Conservation (phyloP, 2,329 filamentous ascomycete genomes). For the Penicillium sp. region DNA sequence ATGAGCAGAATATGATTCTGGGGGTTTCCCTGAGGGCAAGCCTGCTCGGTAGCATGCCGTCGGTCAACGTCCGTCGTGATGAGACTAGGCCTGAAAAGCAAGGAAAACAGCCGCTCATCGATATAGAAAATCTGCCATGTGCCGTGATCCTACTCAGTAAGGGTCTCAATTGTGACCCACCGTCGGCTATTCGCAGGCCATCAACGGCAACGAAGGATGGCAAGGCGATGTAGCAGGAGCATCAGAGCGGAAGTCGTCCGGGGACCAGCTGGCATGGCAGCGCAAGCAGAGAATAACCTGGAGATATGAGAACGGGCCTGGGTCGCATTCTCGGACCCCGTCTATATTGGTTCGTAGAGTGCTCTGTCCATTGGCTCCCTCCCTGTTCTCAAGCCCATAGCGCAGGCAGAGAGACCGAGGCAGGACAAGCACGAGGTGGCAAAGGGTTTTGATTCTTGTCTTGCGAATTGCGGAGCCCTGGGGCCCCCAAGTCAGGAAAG, state of each 20-base stretch:
- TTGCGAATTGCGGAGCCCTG: constrained; percentile 19
- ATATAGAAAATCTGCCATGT: constrained; percentile 16
- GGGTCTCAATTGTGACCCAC: constrained; percentile 18
- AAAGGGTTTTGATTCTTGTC: neutral
- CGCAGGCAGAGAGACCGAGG: neutral
- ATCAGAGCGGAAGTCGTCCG: constrained; percentile 27
- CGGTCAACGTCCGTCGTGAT: constrained; percentile 21
- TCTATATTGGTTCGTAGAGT: neutral
- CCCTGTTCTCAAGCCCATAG: neutral
- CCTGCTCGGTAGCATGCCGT: constrained; percentile 19
- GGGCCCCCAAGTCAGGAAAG: constrained; percentile 2
- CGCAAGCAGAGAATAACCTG: neutral
- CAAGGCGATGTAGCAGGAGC: neutral
- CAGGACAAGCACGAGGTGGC: neutral
- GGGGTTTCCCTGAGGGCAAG: constrained; percentile 10
- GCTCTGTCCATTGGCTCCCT: neutral
- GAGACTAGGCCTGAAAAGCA: constrained; percentile 11
- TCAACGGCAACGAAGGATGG: neutral
- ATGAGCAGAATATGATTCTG: constrained; percentile 16
- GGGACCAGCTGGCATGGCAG: constrained; percentile 2
- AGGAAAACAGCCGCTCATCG: constrained; percentile 8
- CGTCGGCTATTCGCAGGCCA: neutral
- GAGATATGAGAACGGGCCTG: constrained; percentile 4
- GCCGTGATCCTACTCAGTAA: constrained; percentile 14
- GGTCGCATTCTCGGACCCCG: neutral